Evolutionary conservation across 164 flowering plant species (phyloP).

Genomic region (Magnolia officinalis): DNA sequence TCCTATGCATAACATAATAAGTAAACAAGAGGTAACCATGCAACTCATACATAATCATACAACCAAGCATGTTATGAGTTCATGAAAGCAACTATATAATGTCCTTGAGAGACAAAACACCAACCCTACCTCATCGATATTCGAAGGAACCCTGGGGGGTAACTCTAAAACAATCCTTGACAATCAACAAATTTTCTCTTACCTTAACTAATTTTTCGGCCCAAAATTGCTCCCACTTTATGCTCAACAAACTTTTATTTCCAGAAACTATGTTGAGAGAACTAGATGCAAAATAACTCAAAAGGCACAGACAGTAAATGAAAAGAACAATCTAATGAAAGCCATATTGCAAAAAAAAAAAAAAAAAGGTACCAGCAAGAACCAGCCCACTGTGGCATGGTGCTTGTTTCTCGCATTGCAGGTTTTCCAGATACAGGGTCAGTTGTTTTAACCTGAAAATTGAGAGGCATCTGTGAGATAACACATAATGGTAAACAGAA

Average conservation of each 20-base stretch:
- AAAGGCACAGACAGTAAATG: background rate
- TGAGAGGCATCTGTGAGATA: background rate
- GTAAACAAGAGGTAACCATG: no score
- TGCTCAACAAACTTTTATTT: background rate
- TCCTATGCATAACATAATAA: no score
- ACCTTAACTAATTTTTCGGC: no score
- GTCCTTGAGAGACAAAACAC: no score
- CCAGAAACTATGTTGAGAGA: background rate
- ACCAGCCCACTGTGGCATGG: conserved; percentile 97
- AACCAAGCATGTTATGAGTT: no score
- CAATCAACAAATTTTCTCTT: no score
- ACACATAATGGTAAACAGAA: background rate
- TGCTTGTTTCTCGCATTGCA: conserved; percentile 52
- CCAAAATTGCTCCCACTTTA: background rate
- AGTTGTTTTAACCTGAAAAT: conserved; percentile 58
- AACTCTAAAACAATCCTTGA: no score
- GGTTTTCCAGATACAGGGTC: conserved; percentile 64
- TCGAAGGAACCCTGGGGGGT: no score
- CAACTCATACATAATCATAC: no score
- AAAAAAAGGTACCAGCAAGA: conserved; percentile 87
- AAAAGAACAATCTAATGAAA: background rate
- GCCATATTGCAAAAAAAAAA: background rate
- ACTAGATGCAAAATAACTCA: background rate
- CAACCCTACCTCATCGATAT: no score
- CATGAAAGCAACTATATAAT: no score